Percentiles rank a stretch among this genome's conserved stretches.
Evolutionary conservation across 768 basidiomycete species (phyloP).

Genomic region (Tylopilus sp.): DNA sequence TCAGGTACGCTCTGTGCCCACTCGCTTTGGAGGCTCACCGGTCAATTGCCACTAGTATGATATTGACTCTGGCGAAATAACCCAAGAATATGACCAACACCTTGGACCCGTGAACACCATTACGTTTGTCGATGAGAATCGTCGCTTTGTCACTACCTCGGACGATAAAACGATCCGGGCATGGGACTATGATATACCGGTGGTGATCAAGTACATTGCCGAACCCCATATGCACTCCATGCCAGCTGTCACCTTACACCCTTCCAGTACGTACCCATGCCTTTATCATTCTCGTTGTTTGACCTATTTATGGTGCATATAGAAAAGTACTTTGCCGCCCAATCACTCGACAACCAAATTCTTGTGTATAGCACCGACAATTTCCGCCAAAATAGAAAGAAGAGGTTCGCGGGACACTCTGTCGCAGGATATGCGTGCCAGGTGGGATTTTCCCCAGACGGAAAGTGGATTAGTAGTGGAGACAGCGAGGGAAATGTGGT

Average conservation of each 20-base stretch:
- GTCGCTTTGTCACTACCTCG: conserved; percentile 95
- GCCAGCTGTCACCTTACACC: conserved; percentile 96
- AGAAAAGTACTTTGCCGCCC: conserved; percentile 97
- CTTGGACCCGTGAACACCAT: conserved; percentile 98
- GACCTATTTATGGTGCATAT: conserved; percentile 19
- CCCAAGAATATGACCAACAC: conserved; percentile 98
- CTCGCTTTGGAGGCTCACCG: not conserved
- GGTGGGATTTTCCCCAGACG: conserved; percentile 96
- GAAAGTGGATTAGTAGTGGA: conserved; percentile 96
- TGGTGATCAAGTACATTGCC: conserved; percentile 99
- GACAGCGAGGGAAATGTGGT: conserved; percentile 94
- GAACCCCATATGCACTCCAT: conserved; percentile 99
- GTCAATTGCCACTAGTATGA: conserved; percentile 64
- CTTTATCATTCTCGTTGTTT: not conserved
- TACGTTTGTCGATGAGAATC: conserved; percentile 97
- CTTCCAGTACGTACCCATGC: conserved; percentile 67
- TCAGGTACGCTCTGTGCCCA: conserved; percentile 54
- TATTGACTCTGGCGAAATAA: conserved; percentile 91
- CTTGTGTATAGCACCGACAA: conserved; percentile 96
- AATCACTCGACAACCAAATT: conserved; percentile 98
- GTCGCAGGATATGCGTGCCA: conserved; percentile 97
- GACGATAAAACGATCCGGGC: conserved; percentile 99
- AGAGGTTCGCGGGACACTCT: conserved; percentile 95
- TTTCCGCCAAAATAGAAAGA: conserved; percentile 98
- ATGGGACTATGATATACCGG: conserved; percentile 99